phyloP scores from a whole-genome alignment of 2,329 filamentous ascomycete genomes.

The Aspergillus floridensis region DNA sequence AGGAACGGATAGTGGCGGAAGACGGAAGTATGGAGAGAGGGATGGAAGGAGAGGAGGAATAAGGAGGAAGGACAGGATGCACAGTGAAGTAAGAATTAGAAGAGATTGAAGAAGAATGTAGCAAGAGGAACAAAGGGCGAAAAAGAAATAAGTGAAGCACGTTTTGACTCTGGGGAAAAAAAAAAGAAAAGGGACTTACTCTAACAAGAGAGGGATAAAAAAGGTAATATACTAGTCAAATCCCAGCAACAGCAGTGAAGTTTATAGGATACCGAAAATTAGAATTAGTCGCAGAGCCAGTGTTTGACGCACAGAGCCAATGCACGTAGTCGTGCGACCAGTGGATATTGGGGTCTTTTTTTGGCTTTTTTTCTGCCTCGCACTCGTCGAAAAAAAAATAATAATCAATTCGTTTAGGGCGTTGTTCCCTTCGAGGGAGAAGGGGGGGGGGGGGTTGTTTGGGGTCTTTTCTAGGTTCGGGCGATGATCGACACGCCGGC shows the following conservation, averaged over 20 bases:
- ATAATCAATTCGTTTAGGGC: not conserved
- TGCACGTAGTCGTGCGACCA: conserved; percentile 17
- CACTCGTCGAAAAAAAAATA: not conserved
- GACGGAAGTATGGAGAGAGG: not conserved
- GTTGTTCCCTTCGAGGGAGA: conserved; percentile 8
- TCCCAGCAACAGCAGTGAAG: not conserved
- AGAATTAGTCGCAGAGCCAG: not conserved
- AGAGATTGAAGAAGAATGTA: conserved; percentile 3
- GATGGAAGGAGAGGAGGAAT: not conserved
- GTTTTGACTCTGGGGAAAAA: not conserved
- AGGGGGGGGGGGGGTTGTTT: conserved; percentile 1
- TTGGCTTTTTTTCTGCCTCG: conserved; percentile 1
- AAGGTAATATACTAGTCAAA: conserved; percentile 10
- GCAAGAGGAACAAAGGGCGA: conserved; percentile 4
- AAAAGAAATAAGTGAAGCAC: conserved; percentile 3
- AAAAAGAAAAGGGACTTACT: conserved; percentile 7
- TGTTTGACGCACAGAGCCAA: conserved; percentile 16
- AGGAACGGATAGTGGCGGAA: not conserved
- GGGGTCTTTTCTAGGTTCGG: conserved; percentile 17
- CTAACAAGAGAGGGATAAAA: not conserved
- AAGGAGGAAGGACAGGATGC: not conserved
- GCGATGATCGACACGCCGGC: conserved; percentile 23
- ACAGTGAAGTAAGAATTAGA: conserved; percentile 2
- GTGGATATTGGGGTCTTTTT: conserved; percentile 5
- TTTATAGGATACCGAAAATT: conserved; percentile 8